Evolutionary conservation across 176 grass and related monocot genomes (phyloP), one percentile per base, ranked within the genome.

Genomic region (Oryza meridionalis): DNA sequence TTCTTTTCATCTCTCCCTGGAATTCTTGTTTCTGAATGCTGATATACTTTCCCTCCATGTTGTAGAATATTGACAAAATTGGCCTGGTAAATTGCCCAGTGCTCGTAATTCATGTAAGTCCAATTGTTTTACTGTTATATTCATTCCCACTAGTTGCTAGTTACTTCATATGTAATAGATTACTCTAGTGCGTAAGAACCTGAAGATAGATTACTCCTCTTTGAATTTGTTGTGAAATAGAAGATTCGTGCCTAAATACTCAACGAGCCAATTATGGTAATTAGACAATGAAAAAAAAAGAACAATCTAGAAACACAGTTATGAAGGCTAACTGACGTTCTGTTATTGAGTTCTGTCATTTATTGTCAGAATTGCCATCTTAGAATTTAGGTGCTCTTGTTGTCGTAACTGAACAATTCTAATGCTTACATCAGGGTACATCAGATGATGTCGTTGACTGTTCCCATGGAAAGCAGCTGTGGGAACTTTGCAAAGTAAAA

Each of bases 401-500:
- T 40, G 15, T 63, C 76, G 74, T 84, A 84, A 82, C 74, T 67
- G 47, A 72, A 76, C 74, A 37, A 4, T 87, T 90, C 25, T 79
- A 65, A 87, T 79, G 25, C 75, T 80, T 69, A 81, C 73, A 32
- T 62, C 86, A 99, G 97, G 97, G 97, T 78, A 99, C 97, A 45
- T 86, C 90, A 81, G 97, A 99, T 21, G 93, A 99, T 29, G 93
- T 99, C 1, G 97, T 99, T 29, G 97, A 99, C 84, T 99, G 88
- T 53, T 96, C 91, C 38, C 97, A 99, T 69, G 97, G 97, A 43
- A 96, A 99, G 77, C 93, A 96, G 78, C 88, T 99, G 26, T 95
- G 94, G 84, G 97, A 96, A 65, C 97, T 96, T 86, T 93, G 97
- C 86, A 94, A 96, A 76, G 89, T 94, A 70, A 99, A 99, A 79